These are phyloP conservation scores for Salvia miltiorrhiza DNA, from an alignment of 257 asterid species.

Conservation along the genomic window DNA sequence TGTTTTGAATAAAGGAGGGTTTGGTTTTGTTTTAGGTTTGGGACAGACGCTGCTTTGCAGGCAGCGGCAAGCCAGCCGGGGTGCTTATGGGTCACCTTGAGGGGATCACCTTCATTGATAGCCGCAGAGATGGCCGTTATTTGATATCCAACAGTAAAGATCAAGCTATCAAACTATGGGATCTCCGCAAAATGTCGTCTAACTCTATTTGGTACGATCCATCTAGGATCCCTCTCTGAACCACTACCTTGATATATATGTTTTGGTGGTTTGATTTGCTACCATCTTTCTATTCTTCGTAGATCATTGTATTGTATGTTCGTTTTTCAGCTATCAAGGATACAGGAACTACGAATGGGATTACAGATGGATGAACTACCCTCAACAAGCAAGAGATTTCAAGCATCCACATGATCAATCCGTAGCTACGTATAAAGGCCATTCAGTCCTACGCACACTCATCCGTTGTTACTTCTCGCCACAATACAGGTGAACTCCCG, in stretches of 20 bases:
- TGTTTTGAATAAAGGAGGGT: too few species aligned
- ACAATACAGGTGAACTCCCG: conserved; percentile 51
- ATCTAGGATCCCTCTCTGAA: too few species aligned
- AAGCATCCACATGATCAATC: conserved; percentile 57
- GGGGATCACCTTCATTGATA: conserved; percentile 78
- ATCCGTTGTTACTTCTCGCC: conserved; percentile 93
- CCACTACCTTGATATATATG: not conserved
- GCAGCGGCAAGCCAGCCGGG: conserved; percentile 68
- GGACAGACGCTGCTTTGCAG: conserved; percentile 77
- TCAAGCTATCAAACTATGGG: conserved; percentile 85
- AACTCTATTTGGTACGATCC: conserved; percentile 44
- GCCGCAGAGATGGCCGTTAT: conserved; percentile 83
- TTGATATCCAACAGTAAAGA: conserved; percentile 88
- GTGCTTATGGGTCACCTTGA: conserved; percentile 79
- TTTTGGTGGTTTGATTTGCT: not conserved
- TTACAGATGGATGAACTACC: conserved; percentile 90
- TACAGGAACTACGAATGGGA: conserved; percentile 75
- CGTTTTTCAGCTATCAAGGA: conserved; percentile 39
- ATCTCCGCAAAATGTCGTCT: conserved; percentile 76
- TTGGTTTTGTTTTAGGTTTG: conserved; percentile 47
- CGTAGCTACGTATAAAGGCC: conserved; percentile 57
- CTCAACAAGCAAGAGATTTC: conserved; percentile 26
- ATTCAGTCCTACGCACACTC: conserved; percentile 58
- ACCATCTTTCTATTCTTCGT: not conserved
- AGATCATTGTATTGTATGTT: not conserved